Conservation (phyloP, 2,329 filamentous ascomycete species). For the Aspergillus sp. region DNA sequence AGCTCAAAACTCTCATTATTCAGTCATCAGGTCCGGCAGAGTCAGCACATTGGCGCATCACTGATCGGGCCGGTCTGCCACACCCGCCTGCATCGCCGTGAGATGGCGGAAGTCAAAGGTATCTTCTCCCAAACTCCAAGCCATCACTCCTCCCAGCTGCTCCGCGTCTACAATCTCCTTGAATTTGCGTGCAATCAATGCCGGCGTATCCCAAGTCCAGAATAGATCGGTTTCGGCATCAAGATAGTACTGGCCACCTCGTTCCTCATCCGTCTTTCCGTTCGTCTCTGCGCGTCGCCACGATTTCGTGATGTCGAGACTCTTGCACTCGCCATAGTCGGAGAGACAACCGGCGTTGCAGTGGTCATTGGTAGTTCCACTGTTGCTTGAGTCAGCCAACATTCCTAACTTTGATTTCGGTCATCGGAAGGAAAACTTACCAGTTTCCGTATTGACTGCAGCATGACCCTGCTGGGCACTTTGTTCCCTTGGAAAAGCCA, state of each 20-base stretch:
- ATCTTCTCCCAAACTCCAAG: conserved; percentile 76
- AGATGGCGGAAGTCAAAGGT: conserved; percentile 51
- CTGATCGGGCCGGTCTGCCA: conserved; percentile 16
- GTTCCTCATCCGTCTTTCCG: conserved; percentile 60
- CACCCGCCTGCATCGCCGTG: conserved; percentile 45
- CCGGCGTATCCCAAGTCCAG: conserved; percentile 74
- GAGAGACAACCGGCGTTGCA: conserved; percentile 42
- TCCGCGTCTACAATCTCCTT: conserved; percentile 60
- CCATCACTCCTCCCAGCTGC: conserved; percentile 71
- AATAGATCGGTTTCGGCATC: conserved; percentile 64
- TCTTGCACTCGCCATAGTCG: conserved; percentile 46
- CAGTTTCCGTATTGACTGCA: conserved; percentile 45
- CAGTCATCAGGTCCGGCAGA: not conserved
- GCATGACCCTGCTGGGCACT: conserved; percentile 38
- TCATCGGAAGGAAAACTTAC: conserved; percentile 25
- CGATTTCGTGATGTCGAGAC: conserved; percentile 58
- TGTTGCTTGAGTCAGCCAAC: conserved; percentile 19
- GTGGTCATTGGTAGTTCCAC: conserved; percentile 37
- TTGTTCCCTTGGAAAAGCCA: conserved; percentile 33
- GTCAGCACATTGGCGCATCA: not conserved
- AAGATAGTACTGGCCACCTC: conserved; percentile 72
- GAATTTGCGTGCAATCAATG: conserved; percentile 66
- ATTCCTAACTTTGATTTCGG: conserved; percentile 12
- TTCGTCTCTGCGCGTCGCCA: conserved; percentile 60
- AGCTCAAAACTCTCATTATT: not conserved